Evolutionary conservation across 306 rosid genomes (phyloP).

Genomic region (Crataegus laevigata): DNA sequence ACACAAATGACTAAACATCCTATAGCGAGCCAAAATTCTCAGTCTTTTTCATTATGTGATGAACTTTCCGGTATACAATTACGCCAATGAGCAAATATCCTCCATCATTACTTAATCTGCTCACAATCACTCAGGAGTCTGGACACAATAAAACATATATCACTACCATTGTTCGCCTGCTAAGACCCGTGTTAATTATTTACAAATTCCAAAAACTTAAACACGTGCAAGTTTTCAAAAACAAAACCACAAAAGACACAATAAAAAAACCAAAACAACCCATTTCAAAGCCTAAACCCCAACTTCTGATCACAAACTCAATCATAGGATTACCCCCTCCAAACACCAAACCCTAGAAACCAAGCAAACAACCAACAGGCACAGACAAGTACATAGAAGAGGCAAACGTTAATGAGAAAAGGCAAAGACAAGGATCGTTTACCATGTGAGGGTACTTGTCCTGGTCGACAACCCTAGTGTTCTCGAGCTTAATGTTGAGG

Average conservation of each 20-base stretch:
- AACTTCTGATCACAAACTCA: background rate
- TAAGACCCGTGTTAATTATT: background rate
- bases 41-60: background rate
- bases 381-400: background rate
- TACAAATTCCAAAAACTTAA: background rate
- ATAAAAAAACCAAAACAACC: background rate
- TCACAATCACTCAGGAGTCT: background rate
- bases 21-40: background rate
- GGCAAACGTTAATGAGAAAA: background rate
- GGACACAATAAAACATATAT: background rate
- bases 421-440: background rate
- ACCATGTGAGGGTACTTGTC: conserved; percentile 99
- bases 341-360: conserved; percentile 10
- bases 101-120: background rate
- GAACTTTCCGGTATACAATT: background rate
- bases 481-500: conserved; percentile 94
- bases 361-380: background rate
- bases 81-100: background rate
- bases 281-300: background rate
- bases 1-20: background rate
- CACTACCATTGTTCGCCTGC: background rate
- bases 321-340: background rate
- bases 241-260: background rate
- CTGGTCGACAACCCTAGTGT: conserved; percentile 93
- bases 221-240: background rate